phyloP scores from a whole-genome alignment of 1,284 basidiomycete genomes.

The Cutaneotrichosporon cyanovorans region DNA sequence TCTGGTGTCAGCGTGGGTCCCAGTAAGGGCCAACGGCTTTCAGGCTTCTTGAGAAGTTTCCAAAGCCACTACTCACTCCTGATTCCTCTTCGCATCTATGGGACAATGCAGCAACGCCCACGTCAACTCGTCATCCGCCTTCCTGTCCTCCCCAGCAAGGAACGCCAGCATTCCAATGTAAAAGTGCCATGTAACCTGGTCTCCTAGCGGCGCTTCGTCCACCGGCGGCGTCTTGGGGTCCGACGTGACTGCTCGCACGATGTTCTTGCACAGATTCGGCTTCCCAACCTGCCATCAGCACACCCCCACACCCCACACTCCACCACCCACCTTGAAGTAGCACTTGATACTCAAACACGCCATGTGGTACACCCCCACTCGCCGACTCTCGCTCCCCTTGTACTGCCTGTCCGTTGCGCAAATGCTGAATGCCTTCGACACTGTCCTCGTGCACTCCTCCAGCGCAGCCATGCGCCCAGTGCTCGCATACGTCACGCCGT shows the following conservation, averaged over 20 bases:
- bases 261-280: constrained; percentile 84
- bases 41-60: too few species aligned
- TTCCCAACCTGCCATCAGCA: constrained; percentile 61
- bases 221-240: constrained; percentile 77
- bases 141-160: constrained; percentile 80
- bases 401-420: constrained; percentile 80
- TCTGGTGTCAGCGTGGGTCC: constrained; percentile 45
- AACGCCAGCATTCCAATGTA: constrained; percentile 92
- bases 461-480: constrained; percentile 56
- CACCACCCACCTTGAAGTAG: constrained; percentile 74
- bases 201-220: constrained; percentile 65
- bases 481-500: constrained; percentile 43
- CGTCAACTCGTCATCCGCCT: constrained; percentile 74
- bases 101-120: constrained; percentile 77
- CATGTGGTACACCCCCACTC: constrained; percentile 92
- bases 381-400: constrained; percentile 65
- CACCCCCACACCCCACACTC: constrained; percentile 1
- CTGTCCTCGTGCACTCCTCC: constrained; percentile 83
- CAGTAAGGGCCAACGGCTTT: not conserved
- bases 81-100: constrained; percentile 59
- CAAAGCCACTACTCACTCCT: constrained; percentile 61
- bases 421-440: constrained; percentile 84
- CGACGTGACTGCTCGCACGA: constrained; percentile 77
- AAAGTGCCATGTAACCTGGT: constrained; percentile 87
- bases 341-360: constrained; percentile 85